Conservation (phyloP, 1,284 basidiomycete species). For the Boletellus deceptivus region DNA sequence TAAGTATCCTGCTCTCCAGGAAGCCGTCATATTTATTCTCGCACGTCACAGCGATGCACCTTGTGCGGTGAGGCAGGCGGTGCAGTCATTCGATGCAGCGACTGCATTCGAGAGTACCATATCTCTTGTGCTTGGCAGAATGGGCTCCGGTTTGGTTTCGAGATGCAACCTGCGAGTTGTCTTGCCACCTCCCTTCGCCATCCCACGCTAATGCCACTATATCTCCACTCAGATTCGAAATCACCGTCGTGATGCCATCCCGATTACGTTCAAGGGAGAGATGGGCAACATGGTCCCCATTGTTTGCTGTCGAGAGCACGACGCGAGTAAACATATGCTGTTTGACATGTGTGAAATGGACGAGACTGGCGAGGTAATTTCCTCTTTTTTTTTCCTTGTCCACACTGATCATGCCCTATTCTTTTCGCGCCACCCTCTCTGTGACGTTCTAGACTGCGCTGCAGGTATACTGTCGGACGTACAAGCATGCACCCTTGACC, state of each 20-base stretch:
- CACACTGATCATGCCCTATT: conserved; percentile 6
- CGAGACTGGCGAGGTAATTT: conserved; percentile 69
- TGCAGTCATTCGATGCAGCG: conserved; percentile 80
- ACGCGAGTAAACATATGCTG: conserved; percentile 61
- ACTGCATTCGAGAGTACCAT: conserved; percentile 82
- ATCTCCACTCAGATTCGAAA: conserved; percentile 64
- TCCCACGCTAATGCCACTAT: conserved; percentile 3
- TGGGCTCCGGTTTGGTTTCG: conserved; percentile 86
- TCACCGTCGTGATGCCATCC: conserved; percentile 61
- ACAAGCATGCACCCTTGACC: conserved; percentile 73
- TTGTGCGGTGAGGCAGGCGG: conserved; percentile 71
- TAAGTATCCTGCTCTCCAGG: conserved; percentile 35
- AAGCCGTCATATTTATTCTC: background rate
- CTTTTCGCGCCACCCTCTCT: background rate
- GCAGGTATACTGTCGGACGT: conserved; percentile 79
- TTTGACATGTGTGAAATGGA: conserved; percentile 85
- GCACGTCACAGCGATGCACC: conserved; percentile 48
- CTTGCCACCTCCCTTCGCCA: background rate
- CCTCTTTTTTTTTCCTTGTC: background rate
- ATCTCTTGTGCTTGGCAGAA: conserved; percentile 87
- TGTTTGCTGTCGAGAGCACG: conserved; percentile 82
- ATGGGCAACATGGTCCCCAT: conserved; percentile 80
- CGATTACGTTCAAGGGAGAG: conserved; percentile 84
- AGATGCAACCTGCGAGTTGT: conserved; percentile 76
- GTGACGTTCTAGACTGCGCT: conserved; percentile 66